Evolutionary conservation across 192 early-diverging fungal species (phyloP), one percentile per base, ranked within the genome.

Genomic region (Rhizophagus clarus): DNA sequence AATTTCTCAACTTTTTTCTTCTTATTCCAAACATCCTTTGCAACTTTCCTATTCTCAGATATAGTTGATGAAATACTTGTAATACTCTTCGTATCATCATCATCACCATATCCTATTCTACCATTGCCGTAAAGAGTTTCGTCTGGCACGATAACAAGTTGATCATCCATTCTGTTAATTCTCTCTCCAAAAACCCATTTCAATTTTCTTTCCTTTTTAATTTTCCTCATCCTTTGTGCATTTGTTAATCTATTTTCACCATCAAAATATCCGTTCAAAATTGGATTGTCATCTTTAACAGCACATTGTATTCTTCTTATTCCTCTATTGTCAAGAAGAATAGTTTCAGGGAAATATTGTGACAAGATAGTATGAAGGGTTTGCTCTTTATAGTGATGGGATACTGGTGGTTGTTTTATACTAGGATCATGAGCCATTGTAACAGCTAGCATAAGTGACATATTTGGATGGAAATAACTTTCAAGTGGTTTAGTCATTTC

Each of bases 371-470:
- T 72, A 64, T 76, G 74, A 32, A 81, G 61, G 17, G 77, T 79
- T 61, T 79, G 81, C 67, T 78, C 81, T 81, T 81, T 74, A 31
- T 72, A 76, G 26, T 79, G 76, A 81, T 76, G 81, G 9, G 73
- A 71, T 29, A 64, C 61, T 56, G 81, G 75, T 12, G 37, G n/a
- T 47, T 26, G 76, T 42, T 67, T 15, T 24, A 45, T 22, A 68
- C n/a, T 56, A 63, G 37, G 15, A 37, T 76, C 76, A 63, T 70
- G 81, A n/a, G 61, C 37, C 81, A 69, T 78, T 14, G 66, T 78
- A 15, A 81, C 61, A 14, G 67, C 81, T 6, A 81, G 66, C 81
- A 81, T 81, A 26, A 81, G 37, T 15, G 64, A 60, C 75, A 81
- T 76, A 22, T 70, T 75, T 61, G 81, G 81, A 34, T 37, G 67